phyloP scores from a whole-genome alignment of 108 stramenopile species.

The Aureococcus anophagefferens region DNA sequence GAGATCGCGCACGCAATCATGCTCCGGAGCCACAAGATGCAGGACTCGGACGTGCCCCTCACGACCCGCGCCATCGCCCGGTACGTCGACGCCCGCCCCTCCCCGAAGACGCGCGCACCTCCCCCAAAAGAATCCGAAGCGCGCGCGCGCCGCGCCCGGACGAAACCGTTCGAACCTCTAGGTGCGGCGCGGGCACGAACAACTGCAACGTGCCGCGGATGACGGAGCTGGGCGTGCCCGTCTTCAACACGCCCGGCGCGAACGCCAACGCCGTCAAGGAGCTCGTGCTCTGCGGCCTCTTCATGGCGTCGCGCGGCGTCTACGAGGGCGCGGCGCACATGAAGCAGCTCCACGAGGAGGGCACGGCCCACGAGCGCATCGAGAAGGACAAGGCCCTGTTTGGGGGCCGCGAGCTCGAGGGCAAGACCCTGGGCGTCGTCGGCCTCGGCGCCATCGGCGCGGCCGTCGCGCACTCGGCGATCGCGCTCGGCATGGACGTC shows the following conservation, averaged over 20 bases:
- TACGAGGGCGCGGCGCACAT: slow-evolving; percentile 56
- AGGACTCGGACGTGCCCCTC: slow-evolving; percentile 67
- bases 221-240: slow-evolving; percentile 86
- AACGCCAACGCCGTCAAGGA: slow-evolving; percentile 92
- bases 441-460: slow-evolving; percentile 89
- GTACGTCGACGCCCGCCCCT: too few species aligned
- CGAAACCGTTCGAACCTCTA: too few species aligned
- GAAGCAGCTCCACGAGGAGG: slow-evolving; percentile 66
- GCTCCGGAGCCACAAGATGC: slow-evolving; percentile 72
- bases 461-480: slow-evolving; percentile 73
- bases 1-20: slow-evolving; percentile 65
- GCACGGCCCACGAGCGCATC: slow-evolving; percentile 66
- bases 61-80: slow-evolving; percentile 80
- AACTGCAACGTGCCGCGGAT: slow-evolving; percentile 82
- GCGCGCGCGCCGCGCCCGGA: too few species aligned
- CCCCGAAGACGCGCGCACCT: too few species aligned
- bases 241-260: slow-evolving; percentile 92
- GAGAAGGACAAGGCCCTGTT: slow-evolving; percentile 88
- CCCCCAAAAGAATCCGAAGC: too few species aligned
- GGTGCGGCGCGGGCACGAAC: slow-evolving; percentile 89
- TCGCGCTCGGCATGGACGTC: slow-evolving; percentile 70
- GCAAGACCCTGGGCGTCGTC: slow-evolving; percentile 86
- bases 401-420: slow-evolving; percentile 76
- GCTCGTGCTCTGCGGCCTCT: slow-evolving; percentile 72
- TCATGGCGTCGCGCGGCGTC: slow-evolving; percentile 64